Evolutionary conservation across 2,329 filamentous ascomycete species (phyloP), one percentile per base, ranked within the genome.

Genomic region (Diplodia seriata): DNA sequence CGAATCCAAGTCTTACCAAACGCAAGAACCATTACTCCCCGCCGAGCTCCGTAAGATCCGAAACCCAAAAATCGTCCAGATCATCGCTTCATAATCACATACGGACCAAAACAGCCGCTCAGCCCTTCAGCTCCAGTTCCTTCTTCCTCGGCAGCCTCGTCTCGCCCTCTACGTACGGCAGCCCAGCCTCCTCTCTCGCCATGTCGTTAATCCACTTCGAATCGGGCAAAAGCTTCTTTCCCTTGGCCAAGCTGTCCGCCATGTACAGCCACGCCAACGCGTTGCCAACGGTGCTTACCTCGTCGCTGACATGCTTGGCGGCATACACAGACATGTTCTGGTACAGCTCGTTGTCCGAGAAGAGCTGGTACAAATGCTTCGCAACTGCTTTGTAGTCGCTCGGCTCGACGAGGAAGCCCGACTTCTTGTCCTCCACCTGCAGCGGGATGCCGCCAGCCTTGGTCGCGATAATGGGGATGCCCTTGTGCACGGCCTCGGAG

Each of bases 281-380:
- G 76, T 94, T 94, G 0, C 92, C 92, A 0, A 93, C 90, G 0
- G 92, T 95, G 69, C 90, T 87, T 1, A 94, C 91, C 76, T 95
- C 92, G 74, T 95, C 92, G 69, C 89, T 92, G 15, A 95, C 90
- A 69, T 90, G 87, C 0, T 78, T 82, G 47, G 80, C 81, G 0
- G 91, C 91, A 70, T 86, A 90, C 8, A 84, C 71, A 72, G 86
- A 87, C 89, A 93, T 92, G 68, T 81, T 81, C n/a, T 85, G 78
- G 76, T 92, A 91, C 23, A 92, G 82, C 20, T 85, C 83, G 2
- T 86, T 75, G 71, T 94, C 83, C 0, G 85, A 89, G 78, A 90
- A 92, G 2, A 94, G 82, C 1, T 89, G 79, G 70, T 89, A 81
- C 36, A 94, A 81, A 72, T 92, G 85, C 55, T 83, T 79, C 0